These are phyloP conservation scores for Debaryomyces robertsiae DNA, from an alignment of 1,139 yeast genomes.

Conservation along the genomic window DNA sequence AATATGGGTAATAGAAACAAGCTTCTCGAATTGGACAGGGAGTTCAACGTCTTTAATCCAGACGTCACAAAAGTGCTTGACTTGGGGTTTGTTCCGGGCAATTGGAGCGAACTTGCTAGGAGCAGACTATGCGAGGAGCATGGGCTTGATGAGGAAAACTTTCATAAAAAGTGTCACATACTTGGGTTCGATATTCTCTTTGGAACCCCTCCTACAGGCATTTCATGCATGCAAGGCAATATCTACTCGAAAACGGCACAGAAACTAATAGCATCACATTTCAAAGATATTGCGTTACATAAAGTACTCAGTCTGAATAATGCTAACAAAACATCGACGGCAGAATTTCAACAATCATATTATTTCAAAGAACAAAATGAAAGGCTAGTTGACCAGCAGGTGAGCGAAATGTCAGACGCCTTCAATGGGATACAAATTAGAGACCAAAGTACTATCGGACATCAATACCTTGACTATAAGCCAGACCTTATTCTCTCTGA, in stretches of 20 bases:
- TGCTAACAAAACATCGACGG: constrained; percentile 4
- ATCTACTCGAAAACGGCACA: constrained; percentile 72
- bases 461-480: constrained; percentile 22
- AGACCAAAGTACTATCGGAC: not conserved
- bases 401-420: constrained; percentile 17
- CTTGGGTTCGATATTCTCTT: constrained; percentile 86
- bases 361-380: constrained; percentile 33
- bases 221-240: constrained; percentile 82
- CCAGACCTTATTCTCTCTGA: constrained; percentile 77
- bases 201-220: constrained; percentile 77
- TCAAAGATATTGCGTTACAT: constrained; percentile 43
- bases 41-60: constrained; percentile 30
- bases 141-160: constrained; percentile 44
- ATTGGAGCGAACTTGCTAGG: constrained; percentile 84
- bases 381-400: constrained; percentile 19
- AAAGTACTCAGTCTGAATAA: too few species aligned
- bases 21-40: constrained; percentile 31
- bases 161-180: constrained; percentile 62
- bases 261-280: constrained; percentile 55
- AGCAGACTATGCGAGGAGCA: constrained; percentile 32
- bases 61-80: constrained; percentile 37
- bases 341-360: constrained; percentile 25
- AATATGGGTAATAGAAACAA: constrained; percentile 29
- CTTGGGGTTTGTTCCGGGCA: constrained; percentile 91
- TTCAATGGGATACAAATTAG: not conserved